Base-by-base conservation (phyloP, 1,284 basidiomycete species). In the Xerocomus amazonicus region DNA sequence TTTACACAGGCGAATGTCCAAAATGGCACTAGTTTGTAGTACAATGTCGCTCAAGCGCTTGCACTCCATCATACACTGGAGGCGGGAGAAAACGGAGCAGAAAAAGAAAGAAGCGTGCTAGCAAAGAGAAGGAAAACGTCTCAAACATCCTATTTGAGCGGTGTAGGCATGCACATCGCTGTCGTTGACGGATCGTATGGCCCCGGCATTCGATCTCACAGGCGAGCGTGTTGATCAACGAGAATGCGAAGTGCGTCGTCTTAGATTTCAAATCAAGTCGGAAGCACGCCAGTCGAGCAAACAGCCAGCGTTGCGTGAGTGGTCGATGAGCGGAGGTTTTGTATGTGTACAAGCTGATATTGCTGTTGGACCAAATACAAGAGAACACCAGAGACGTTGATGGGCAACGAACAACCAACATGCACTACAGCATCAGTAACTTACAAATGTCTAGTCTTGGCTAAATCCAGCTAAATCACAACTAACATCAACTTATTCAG, bases 181-280 rank as follows among this genome's bases (percentile, higher is more conserved):
- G 17, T 19, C 17, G 35, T 9, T 9, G 17, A 7, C 10, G 17
- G 35, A 19, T 7, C 6, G 19, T 23, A 12, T 5, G 36, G 36
- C n/a, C 23, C 36, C 36, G 23, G 36, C 19, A 13, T 3, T 12
- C 19, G 23, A 4, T 13, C 36, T 26, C 10, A 7, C 36, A 27
- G 38, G 38, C 8, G 38, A 91, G 91, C 63, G 78, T 91, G 7
- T 75, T 92, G 4, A 80, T 91, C 9, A 78, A 84, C 57, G 83
- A 87, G 56, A 67, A 73, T 3, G 71, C 76, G 10, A 78, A 73
- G 44, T 90, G 86, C 53, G 73, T 89, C 34, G 81, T 91, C 48
- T 80, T 84, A 12, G 87, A 90, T 61, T 91, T 91, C 63, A 87
- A 65, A 81, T 91, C 75, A 87, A 83, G 70, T 77, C 73, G 23